Evolutionary conservation across 352 stramenopile genomes (phyloP), one percentile per base, ranked within the genome.

Genomic region (Phytophthora constricta): DNA sequence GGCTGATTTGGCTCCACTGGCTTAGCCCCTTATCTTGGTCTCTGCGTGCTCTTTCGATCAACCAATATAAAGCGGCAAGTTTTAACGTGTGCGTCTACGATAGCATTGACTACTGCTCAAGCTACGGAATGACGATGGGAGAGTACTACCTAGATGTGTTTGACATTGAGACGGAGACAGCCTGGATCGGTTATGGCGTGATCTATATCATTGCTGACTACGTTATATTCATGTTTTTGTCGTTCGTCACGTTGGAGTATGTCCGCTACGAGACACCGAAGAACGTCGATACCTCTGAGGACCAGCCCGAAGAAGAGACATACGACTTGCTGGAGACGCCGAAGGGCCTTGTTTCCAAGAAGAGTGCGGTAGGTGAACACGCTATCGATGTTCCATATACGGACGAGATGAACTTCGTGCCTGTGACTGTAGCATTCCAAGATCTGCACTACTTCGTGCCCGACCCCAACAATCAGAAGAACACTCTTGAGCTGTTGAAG

Each of bases 21-120:
- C 61, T 89, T 27, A 86, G 83, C 34, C 80, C 80, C 0, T 60
- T 87, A 22, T 46, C 63, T 17, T 87, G 74, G 71, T 60, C 61
- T 19, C 69, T 79, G 16, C 71, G 74, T 10, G 67, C 70, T 16
- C 45, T 82, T 4, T 50, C 58, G 26, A 51, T 82, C 31, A 82
- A 82, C 49, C 60, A 80, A 57, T 85, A 79, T 65, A 55, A 55
- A 28, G 39, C 58, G 49, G 48, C 34, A 23, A 56, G 20, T 16
- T 75, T 67, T 52, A 42, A 75, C 14, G 48, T 66, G 16, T 76
- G 72, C 26, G 51, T 49, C 16, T 37, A 37, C 31, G 31, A 37
- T 11, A 37, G 13, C 31, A 11, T 37, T 11, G 31, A 37, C 31
- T 37, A 80, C 39, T 80, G 62, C 63, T 63, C 53, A n/a, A 65